These are phyloP conservation scores for Sinapis alba DNA, from an alignment of 441 rosid species.

Conservation along the genomic window DNA sequence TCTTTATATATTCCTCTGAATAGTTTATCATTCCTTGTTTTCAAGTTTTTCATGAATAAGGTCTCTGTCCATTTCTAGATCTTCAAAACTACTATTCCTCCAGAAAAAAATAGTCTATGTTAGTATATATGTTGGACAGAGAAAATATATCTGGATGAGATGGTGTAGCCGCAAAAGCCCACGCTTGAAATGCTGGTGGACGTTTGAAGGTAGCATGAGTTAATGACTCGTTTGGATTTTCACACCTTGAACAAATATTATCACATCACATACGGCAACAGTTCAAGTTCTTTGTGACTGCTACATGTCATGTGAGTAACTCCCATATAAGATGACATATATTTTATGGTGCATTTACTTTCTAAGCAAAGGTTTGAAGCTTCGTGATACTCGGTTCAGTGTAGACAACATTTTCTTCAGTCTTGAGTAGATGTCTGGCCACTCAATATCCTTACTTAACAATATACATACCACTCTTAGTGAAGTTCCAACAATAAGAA, in stretches of 20 bases:
- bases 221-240: background rate
- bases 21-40: background rate
- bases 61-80: background rate
- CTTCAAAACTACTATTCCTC: background rate
- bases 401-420: background rate
- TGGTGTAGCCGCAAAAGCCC: background rate
- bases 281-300: background rate
- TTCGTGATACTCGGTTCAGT: background rate
- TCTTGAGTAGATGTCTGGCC: background rate
- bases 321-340: background rate
- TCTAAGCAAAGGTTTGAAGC: background rate
- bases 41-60: background rate
- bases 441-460: too few relatives aligned
- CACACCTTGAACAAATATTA: background rate
- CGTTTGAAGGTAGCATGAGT: background rate
- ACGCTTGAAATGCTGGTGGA: background rate
- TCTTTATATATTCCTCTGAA: background rate
- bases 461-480: background rate
- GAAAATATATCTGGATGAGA: background rate
- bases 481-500: background rate
- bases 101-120: too few relatives aligned
- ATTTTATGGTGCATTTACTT: background rate
- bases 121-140: background rate
- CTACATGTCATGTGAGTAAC: background rate
- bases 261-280: background rate